Base-by-base conservation (phyloP, 106 monocot species). In the Dendrobium nobile region DNA sequence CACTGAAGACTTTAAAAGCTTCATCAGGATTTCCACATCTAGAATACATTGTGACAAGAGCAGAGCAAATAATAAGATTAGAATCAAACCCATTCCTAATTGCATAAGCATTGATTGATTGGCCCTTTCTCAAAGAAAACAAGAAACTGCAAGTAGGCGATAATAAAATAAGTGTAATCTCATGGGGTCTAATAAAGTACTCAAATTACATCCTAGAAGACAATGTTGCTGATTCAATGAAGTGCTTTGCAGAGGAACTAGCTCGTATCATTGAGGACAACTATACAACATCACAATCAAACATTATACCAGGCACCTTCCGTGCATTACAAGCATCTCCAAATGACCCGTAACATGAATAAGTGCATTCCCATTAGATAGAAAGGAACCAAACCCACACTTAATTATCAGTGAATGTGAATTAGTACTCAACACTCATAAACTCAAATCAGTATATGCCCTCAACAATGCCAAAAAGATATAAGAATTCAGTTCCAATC, bases 131-230 rank as follows among this genome's bases (percentile, higher is more conserved):
- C 44, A 85, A 72, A 83, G 81, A 83, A 72, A 85, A 83, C 61
- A 85, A 88, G 83, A 84, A 88, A 8, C 83, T 79, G 45, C 88
- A 88, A 11, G 85, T 83, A 79, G 88, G 85, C 55, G 86, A 81
- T 55, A 86, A 20, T 2, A 81, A 85, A n/a, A 88, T 85, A 18
- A 88, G 11, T 4, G 88, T 86, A 54, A 83, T n/a, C 33, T 85
- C 88, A 70, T 88, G 85, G 1, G 88, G 85, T 31, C 56, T 88
- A 58, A 85, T 43, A n/a, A 13, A 11, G 18, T 84, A 75, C 26
- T 81, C 70, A n/a, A 59, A 70, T 41, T 88, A 85, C 88, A 86
- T 88, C 28, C 48, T 68, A 40, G 81, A 88, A 75, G 86, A 88
- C 67, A 88, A 51, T 22, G 31, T 17, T 31, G 81, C 75, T 0